These are phyloP conservation scores for Juglanconis sp. DNA, from an alignment of 2,329 filamentous ascomycete genomes.

Conservation along the genomic window DNA sequence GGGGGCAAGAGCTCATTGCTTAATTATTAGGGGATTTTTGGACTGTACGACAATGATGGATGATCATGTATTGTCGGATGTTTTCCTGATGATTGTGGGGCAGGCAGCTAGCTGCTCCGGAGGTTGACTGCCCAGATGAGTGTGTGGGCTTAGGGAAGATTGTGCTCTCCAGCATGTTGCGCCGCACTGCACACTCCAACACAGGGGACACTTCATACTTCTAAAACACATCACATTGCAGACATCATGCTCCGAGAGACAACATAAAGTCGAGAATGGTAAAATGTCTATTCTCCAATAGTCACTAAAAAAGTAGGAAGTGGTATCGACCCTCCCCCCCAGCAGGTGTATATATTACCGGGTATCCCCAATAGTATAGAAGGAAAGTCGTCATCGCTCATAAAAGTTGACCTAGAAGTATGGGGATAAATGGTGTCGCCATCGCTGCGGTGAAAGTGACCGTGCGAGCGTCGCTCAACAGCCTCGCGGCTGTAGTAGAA, in stretches of 20 bases:
- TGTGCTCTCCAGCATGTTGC: no score
- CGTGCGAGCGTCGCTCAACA: neutral
- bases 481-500: neutral
- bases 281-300: constrained; percentile 7
- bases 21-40: no score
- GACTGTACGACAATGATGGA: no score
- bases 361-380: neutral
- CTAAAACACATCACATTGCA: neutral
- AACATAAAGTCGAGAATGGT: neutral
- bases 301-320: constrained; percentile 1
- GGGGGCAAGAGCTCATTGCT: no score
- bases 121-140: no score
- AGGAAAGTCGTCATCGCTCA: constrained; percentile 11
- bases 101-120: no score
- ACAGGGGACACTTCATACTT: neutral
- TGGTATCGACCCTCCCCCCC: constrained; percentile 1
- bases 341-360: constrained; percentile 2
- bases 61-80: no score
- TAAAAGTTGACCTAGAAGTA: constrained; percentile 11
- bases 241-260: neutral
- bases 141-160: no score
- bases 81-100: no score
- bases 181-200: neutral
- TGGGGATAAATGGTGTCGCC: constrained; percentile 5
- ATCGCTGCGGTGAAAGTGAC: neutral